Percentiles rank a stretch among this genome's conserved stretches.
phyloP scores from a whole-genome alignment of 306 rosid genomes.

The Luffa acutangula region DNA sequence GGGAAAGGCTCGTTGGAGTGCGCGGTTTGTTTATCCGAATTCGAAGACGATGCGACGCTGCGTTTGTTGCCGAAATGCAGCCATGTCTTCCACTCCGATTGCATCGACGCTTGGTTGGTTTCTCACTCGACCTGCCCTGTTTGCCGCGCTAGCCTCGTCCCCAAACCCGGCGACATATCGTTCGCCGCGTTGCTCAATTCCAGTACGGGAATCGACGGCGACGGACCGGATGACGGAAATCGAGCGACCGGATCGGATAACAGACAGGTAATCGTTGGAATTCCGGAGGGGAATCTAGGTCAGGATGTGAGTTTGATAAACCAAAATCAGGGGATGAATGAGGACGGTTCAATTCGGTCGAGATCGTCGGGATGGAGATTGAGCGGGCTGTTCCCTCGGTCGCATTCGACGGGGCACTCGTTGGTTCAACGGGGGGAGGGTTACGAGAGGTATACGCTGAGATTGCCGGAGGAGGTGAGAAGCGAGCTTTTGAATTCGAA shows the following conservation, averaged over 20 bases:
- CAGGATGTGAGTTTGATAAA: slow-evolving; percentile 14
- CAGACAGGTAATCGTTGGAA: not conserved
- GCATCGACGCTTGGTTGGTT: slow-evolving; percentile 71
- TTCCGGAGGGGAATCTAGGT: not conserved
- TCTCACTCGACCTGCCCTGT: slow-evolving; percentile 83
- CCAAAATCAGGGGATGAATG: not conserved
- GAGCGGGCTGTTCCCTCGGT: not conserved
- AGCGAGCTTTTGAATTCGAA: slow-evolving; percentile 7
- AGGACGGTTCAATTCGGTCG: not conserved
- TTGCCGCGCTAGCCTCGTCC: slow-evolving; percentile 56
- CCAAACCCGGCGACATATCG: slow-evolving; percentile 36
- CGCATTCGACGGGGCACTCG: slow-evolving; percentile 9
- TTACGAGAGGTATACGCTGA: slow-evolving; percentile 8
- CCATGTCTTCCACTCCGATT: slow-evolving; percentile 76
- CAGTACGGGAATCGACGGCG: not conserved
- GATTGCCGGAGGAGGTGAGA: slow-evolving; percentile 11
- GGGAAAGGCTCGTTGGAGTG: slow-evolving; percentile 67
- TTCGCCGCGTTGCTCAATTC: not conserved
- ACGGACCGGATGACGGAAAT: not conserved
- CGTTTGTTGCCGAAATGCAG: slow-evolving; percentile 80
- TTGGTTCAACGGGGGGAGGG: not conserved
- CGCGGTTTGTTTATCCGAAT: slow-evolving; percentile 79
- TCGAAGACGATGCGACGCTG: slow-evolving; percentile 62
- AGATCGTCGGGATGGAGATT: slow-evolving; percentile 12
- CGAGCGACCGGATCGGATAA: not conserved